phyloP scores from a whole-genome alignment of 768 basidiomycete genomes.

The Leccinellum luteum region DNA sequence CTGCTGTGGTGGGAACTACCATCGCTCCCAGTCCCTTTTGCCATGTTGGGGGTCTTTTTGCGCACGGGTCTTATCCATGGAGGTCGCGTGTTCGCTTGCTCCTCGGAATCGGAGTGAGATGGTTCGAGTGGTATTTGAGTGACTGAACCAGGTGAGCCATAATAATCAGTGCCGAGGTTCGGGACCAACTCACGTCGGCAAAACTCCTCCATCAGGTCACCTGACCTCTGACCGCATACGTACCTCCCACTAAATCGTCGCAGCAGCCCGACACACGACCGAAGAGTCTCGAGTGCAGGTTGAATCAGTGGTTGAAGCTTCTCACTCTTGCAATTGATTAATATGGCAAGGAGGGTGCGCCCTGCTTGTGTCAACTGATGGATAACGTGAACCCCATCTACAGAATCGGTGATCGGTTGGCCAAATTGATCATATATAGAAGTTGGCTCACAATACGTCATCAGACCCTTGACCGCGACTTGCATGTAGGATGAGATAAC shows the following conservation, averaged over 20 bases:
- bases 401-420: constrained; percentile 9
- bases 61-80: constrained; percentile 90
- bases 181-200: constrained; percentile 64
- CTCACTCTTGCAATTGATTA: constrained; percentile 86
- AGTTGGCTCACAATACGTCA: constrained; percentile 84
- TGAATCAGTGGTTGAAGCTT: constrained; percentile 72
- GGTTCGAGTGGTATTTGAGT: constrained; percentile 86
- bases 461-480: constrained; percentile 82
- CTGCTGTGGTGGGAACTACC: constrained; percentile 48
- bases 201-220: constrained; percentile 94
- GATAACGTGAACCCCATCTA: constrained; percentile 93
- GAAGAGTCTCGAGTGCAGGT: constrained; percentile 78
- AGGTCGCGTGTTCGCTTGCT: constrained; percentile 52
- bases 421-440: constrained; percentile 7
- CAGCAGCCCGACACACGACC: constrained; percentile 86
- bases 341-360: constrained; percentile 81
- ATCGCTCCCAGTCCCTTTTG: constrained; percentile 45
- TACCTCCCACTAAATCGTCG: constrained; percentile 89
- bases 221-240: constrained; percentile 86
- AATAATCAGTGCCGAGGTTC: background rate
- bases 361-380: constrained; percentile 95
- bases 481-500: constrained; percentile 82
- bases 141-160: constrained; percentile 40
- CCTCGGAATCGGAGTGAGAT: constrained; percentile 48
- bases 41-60: constrained; percentile 59